Conservation (phyloP, 2,329 filamentous ascomycete genomes). For the Fusarium sp. region DNA sequence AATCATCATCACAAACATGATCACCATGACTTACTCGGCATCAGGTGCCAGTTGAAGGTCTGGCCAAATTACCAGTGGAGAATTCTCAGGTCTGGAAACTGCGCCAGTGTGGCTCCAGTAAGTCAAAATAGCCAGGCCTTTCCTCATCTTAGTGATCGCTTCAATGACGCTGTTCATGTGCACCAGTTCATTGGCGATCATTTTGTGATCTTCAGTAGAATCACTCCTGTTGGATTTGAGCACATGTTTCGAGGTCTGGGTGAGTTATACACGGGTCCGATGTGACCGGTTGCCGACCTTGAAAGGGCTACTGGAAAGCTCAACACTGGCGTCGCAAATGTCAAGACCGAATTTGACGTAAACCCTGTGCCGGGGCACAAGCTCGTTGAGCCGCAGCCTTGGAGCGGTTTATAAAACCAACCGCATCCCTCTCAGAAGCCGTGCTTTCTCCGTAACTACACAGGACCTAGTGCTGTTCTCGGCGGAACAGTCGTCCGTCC, state of each 20-base stretch:
- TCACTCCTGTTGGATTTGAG: neutral
- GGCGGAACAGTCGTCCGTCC: neutral
- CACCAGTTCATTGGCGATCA: neutral
- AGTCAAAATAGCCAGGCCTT: fast-evolving
- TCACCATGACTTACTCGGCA: neutral
- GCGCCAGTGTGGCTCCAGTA: neutral
- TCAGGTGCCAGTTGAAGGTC: neutral
- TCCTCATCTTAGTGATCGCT: too few species aligned
- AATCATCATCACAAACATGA: neutral
- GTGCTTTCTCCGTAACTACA: neutral
- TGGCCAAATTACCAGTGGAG: neutral
- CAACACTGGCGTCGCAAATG: too few species aligned
- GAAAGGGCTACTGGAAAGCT: neutral
- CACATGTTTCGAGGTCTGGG: fast-evolving
- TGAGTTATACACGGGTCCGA: neutral
- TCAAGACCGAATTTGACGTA: neutral
- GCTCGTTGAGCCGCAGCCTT: neutral
- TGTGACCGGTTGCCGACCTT: neutral
- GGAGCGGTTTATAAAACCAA: neutral
- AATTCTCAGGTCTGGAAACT: too few species aligned
- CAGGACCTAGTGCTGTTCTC: neutral
- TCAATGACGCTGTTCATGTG: neutral
- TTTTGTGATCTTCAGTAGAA: neutral
- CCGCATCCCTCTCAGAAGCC: neutral
- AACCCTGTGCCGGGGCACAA: neutral